phyloP scores from a whole-genome alignment of 805 yeast species.

The Teunomyces pallodes region DNA sequence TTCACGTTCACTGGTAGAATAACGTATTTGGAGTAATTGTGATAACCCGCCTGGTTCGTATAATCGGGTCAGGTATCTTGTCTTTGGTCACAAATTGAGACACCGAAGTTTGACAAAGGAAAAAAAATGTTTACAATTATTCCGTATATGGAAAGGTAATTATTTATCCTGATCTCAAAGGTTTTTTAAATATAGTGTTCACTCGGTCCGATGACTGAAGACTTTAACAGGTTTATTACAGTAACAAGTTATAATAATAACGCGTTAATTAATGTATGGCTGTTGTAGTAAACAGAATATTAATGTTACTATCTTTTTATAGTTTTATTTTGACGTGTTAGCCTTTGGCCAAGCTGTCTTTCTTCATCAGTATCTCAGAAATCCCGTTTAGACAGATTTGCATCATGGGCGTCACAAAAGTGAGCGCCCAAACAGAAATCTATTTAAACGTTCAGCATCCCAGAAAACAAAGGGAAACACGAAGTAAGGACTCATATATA shows the following conservation, averaged over 20 bases:
- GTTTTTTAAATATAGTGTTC: neutral
- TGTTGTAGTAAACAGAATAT: neutral
- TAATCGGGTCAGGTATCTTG: neutral
- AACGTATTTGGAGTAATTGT: neutral
- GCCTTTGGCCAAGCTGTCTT: neutral
- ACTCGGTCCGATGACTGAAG: neutral
- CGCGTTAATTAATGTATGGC: too few species aligned
- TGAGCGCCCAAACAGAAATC: constrained; percentile 3
- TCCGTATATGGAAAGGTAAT: constrained; percentile 11
- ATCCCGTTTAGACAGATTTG: neutral
- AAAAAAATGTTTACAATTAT: constrained; percentile 8
- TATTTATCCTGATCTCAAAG: constrained; percentile 3
- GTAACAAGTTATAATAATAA: neutral
- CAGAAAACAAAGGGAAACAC: neutral
- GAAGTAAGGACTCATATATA: neutral
- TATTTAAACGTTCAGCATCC: constrained; percentile 3
- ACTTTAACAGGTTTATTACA: neutral
- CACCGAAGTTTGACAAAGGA: neutral
- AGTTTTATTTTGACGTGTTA: too few species aligned
- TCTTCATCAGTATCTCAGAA: neutral
- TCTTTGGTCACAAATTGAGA: neutral
- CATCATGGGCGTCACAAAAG: constrained; percentile 3
- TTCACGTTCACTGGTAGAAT: neutral
- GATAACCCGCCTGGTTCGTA: neutral
- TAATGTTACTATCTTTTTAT: neutral